Evolutionary conservation across 768 basidiomycete species (phyloP).

Genomic region (Mycena polygramma): DNA sequence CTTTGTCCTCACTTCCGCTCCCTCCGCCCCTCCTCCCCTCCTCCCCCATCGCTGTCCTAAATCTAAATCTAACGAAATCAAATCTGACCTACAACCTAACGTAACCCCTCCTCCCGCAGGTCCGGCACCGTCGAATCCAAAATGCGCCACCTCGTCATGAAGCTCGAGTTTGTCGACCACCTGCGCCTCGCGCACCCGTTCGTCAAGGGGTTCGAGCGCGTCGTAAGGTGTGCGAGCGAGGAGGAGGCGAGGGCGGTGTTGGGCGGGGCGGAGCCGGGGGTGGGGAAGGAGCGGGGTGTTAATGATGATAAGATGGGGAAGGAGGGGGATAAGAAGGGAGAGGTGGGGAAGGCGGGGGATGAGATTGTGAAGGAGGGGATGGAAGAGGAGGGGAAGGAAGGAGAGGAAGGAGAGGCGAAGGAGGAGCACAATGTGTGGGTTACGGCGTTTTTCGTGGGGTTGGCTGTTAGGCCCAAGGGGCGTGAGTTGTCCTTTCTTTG

Average conservation of each 20-base stretch:
- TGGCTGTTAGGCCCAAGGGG: slow-evolving; percentile 90
- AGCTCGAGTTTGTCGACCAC: slow-evolving; percentile 95
- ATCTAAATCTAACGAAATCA: too few relatives aligned
- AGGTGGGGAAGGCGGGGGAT: slow-evolving; percentile 47
- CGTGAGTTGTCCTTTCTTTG: slow-evolving; percentile 75
- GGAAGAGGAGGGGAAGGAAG: slow-evolving; percentile 46
- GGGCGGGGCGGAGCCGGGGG: slow-evolving; percentile 2
- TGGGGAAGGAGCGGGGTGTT: neutral
- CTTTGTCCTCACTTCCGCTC: too few relatives aligned
- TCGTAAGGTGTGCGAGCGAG: slow-evolving; percentile 83
- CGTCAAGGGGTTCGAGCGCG: slow-evolving; percentile 92
- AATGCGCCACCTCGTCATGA: slow-evolving; percentile 95
- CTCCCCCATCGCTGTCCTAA: too few relatives aligned
- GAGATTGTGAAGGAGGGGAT: slow-evolving; percentile 82
- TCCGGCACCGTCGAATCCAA: slow-evolving; percentile 96
- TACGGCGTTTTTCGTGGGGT: slow-evolving; percentile 98
- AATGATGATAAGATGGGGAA: too few relatives aligned
- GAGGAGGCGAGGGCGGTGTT: slow-evolving; percentile 90
- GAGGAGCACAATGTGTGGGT: slow-evolving; percentile 77
- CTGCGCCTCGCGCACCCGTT: slow-evolving; percentile 94
- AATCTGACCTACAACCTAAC: too few relatives aligned
- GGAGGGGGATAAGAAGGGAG: too few relatives aligned
- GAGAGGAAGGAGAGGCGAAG: too few relatives aligned
- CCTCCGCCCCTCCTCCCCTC: too few relatives aligned
- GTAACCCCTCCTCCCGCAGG: slow-evolving; percentile 44